Conservation (phyloP, 352 stramenopile genomes). For the Globisporangium uncinulatum region DNA sequence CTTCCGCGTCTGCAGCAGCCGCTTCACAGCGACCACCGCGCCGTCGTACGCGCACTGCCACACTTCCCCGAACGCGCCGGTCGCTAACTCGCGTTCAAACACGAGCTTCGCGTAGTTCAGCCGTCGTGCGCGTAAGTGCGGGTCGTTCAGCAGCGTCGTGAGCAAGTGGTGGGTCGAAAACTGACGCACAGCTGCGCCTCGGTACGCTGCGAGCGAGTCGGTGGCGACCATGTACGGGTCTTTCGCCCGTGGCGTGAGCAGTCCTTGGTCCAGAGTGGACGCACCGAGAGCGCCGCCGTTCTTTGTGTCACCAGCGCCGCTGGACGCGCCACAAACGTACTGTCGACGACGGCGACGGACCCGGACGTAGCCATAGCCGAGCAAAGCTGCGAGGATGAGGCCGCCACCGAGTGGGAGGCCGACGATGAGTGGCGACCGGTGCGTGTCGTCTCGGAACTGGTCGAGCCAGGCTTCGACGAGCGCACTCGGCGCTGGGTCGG, state of each 20-base stretch:
- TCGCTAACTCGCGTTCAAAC: slow-evolving; percentile 29
- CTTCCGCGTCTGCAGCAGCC: slow-evolving; percentile 30
- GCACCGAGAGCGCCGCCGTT: neutral
- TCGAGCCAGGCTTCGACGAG: slow-evolving; percentile 24
- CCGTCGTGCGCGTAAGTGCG: slow-evolving; percentile 22
- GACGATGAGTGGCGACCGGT: slow-evolving; percentile 1
- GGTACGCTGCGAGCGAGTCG: slow-evolving; percentile 11
- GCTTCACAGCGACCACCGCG: slow-evolving; percentile 40
- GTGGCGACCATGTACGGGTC: slow-evolving; percentile 14
- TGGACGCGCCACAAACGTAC: slow-evolving; percentile 10
- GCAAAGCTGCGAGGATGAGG: neutral
- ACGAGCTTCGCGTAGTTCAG: slow-evolving; percentile 38
- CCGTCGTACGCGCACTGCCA: slow-evolving; percentile 37
- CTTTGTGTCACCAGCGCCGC: slow-evolving; percentile 2
- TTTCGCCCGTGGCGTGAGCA: slow-evolving; percentile 7
- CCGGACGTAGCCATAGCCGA: neutral
- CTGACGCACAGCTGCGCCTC: slow-evolving; percentile 1
- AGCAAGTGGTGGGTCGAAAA: slow-evolving; percentile 12
- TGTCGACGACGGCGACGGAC: slow-evolving; percentile 1
- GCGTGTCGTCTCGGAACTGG: neutral
- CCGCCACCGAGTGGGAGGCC: slow-evolving; percentile 5
- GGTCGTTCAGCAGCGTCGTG: slow-evolving; percentile 26
- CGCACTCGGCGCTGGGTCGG: slow-evolving; percentile 3
- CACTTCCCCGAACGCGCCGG: slow-evolving; percentile 51
- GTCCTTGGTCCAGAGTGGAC: slow-evolving; percentile 5